These are phyloP conservation scores for Lagenaria siceraria DNA, from an alignment of 306 rosid genomes.

Conservation along the genomic window DNA sequence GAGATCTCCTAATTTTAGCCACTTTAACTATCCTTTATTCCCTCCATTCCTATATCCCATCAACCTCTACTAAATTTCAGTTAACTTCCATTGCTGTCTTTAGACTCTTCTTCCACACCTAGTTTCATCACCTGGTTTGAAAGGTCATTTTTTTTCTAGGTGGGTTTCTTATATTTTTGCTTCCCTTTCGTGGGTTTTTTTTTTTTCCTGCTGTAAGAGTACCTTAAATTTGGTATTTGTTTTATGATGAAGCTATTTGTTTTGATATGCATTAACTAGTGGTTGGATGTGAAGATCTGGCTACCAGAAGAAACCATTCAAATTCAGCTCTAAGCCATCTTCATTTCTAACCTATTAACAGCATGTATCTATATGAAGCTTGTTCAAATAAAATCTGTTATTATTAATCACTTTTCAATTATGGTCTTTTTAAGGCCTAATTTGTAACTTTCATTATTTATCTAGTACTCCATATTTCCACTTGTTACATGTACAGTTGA, in stretches of 20 bases:
- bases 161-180: not conserved
- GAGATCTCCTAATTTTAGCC: not conserved
- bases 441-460: not conserved
- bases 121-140: not conserved
- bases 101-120: not conserved
- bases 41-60: not conserved
- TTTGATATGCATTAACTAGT: too few species aligned
- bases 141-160: constrained; percentile 2
- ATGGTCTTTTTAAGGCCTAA: not conserved
- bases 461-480: not conserved
- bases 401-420: not conserved
- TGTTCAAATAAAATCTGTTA: not conserved
- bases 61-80: not conserved
- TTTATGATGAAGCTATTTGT: too few species aligned
- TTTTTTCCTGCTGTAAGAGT: not conserved
- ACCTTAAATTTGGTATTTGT: not conserved
- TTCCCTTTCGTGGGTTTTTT: not conserved
- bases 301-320: not conserved
- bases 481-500: not conserved
- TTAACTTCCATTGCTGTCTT: not conserved
- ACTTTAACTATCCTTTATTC: not conserved
- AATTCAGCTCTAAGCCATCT: not conserved
- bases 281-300: not conserved
- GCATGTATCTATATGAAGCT: not conserved
- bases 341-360: not conserved